These are phyloP conservation scores for Vanilla planifolia DNA, from an alignment of 106 monocot species.

Conservation along the genomic window DNA sequence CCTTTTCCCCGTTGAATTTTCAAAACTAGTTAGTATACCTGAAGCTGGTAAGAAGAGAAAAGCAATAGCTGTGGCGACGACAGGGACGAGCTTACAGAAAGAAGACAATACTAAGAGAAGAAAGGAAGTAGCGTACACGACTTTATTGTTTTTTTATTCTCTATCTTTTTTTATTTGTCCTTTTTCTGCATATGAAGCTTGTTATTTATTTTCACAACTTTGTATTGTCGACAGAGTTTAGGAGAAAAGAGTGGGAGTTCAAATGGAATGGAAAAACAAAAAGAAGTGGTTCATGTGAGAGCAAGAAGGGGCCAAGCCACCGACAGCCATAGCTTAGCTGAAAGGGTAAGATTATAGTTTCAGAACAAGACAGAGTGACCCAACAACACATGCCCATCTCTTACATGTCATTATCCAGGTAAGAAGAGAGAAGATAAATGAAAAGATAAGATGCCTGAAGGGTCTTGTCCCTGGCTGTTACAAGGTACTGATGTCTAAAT, in stretches of 20 bases:
- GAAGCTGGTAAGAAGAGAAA: conserved; percentile 19
- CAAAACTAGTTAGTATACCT: neutral
- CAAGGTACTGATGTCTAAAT: conserved; percentile 32
- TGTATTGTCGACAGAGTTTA: conserved; percentile 1
- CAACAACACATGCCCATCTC: neutral
- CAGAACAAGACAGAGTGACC: neutral
- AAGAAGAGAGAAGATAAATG: conserved; percentile 65
- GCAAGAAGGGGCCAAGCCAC: conserved; percentile 76
- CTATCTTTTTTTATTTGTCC: neutral
- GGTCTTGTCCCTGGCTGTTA: conserved; percentile 64
- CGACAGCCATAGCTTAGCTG: conserved; percentile 72
- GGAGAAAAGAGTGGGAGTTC: conserved; percentile 14
- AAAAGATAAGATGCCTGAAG: conserved; percentile 50
- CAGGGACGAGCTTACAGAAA: conserved; percentile 7
- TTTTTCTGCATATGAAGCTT: too few relatives aligned
- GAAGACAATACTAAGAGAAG: neutral
- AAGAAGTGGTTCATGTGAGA: conserved; percentile 58
- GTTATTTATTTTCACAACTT: neutral
- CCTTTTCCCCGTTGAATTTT: conserved; percentile 2
- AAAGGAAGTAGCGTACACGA: conserved; percentile 15
- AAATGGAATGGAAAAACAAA: conserved; percentile 33
- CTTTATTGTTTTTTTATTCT: neutral
- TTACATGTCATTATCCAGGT: conserved; percentile 26
- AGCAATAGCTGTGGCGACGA: neutral
- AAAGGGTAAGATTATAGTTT: conserved; percentile 42